A percentile compares a stretch with the other conserved stretches of the same genome.
Evolutionary conservation across 1,284 basidiomycete genomes (phyloP).

Genomic region (Irpex lacteus): DNA sequence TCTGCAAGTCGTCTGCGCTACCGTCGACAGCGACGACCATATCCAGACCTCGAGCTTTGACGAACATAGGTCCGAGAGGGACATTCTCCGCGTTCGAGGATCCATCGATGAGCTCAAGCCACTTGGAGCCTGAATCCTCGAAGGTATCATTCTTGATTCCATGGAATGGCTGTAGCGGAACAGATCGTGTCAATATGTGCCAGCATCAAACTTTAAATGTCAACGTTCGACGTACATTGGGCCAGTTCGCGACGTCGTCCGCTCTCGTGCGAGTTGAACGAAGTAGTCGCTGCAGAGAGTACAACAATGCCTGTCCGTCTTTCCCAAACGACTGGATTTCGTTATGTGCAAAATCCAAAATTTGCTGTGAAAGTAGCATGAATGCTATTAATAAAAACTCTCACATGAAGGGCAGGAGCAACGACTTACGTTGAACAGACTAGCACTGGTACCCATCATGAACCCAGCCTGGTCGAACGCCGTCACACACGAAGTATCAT

Average conservation of each 20-base stretch:
- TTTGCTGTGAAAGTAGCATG: constrained; percentile 36
- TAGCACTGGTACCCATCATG: constrained; percentile 63
- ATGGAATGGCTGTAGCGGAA: constrained; percentile 42
- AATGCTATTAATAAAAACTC: not conserved
- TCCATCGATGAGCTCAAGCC: constrained; percentile 61
- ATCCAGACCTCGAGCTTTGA: constrained; percentile 61
- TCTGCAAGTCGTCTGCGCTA: constrained; percentile 55
- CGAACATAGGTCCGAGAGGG: constrained; percentile 62
- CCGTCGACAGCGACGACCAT: constrained; percentile 70
- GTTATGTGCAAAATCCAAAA: constrained; percentile 43
- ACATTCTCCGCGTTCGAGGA: constrained; percentile 61
- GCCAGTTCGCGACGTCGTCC: constrained; percentile 68
- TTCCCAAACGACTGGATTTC: constrained; percentile 39
- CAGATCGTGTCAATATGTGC: not conserved
- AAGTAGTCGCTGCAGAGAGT: constrained; percentile 46
- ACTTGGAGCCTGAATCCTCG: constrained; percentile 45
- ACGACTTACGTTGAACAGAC: constrained; percentile 53
- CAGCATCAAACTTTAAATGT: not conserved
- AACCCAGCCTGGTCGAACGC: constrained; percentile 68
- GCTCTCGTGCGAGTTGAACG: constrained; percentile 46
- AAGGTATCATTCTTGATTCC: constrained; percentile 38
- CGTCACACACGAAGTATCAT: constrained; percentile 53
- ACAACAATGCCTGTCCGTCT: constrained; percentile 40
- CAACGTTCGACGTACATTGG: constrained; percentile 40
- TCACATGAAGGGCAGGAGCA: not conserved